phyloP scores from a whole-genome alignment of 140 eudicot species.

The Oenanthe javanica region DNA sequence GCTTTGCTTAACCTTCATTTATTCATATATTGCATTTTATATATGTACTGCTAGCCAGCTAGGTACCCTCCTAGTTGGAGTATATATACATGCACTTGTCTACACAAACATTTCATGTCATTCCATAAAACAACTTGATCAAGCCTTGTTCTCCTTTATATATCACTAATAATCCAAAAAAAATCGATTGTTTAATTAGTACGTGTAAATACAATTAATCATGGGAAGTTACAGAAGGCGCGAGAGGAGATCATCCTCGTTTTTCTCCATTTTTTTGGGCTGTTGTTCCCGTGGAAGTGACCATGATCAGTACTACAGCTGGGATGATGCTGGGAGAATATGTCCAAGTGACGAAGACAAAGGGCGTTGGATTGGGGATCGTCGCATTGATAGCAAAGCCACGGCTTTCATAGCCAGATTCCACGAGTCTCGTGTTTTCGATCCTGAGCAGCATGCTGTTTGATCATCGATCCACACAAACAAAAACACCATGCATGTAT shows the following conservation, averaged over 20 bases:
- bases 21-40: neutral
- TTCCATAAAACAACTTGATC: neutral
- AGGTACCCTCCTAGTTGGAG: neutral
- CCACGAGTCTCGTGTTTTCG: constrained; percentile 12
- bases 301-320: neutral
- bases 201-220: neutral
- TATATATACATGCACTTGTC: constrained; percentile 1
- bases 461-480: neutral
- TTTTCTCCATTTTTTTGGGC: neutral
- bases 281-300: constrained; percentile 4
- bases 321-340: constrained; percentile 13
- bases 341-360: constrained; percentile 45
- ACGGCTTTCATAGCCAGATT: constrained; percentile 26
- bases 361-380: constrained; percentile 42
- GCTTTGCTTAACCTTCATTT: neutral
- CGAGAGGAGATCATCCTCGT: constrained; percentile 4
- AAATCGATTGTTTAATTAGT: neutral
- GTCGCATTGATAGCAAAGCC: constrained; percentile 38
- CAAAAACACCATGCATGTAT: neutral
- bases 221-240: constrained; percentile 12
- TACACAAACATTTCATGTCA: neutral
- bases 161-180: neutral
- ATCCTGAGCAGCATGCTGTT: constrained; percentile 12
- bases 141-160: neutral
- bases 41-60: neutral